These are phyloP conservation scores for Saccharomycopsis javanensis DNA, from an alignment of 805 yeast species.

Conservation along the genomic window DNA sequence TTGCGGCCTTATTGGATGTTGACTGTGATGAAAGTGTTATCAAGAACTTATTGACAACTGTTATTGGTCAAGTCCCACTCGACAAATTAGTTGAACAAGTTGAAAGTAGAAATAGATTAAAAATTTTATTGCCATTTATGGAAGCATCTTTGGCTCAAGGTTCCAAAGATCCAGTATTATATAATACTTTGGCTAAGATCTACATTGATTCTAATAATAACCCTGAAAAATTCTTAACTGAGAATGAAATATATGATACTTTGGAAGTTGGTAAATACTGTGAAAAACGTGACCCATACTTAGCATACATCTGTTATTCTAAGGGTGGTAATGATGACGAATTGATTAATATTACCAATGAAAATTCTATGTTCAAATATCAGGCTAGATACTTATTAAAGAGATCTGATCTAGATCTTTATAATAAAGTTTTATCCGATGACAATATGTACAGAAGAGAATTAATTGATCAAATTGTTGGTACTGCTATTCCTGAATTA, in stretches of 20 bases:
- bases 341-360: constrained; percentile 85
- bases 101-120: constrained; percentile 91
- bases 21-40: constrained; percentile 92
- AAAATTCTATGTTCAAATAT: constrained; percentile 95
- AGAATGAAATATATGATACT: constrained; percentile 86
- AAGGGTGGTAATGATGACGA: constrained; percentile 91
- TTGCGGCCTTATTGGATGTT: constrained; percentile 92
- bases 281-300: constrained; percentile 97
- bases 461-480: constrained; percentile 86
- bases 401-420: constrained; percentile 77
- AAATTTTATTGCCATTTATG: constrained; percentile 83
- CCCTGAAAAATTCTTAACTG: constrained; percentile 93
- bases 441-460: constrained; percentile 85
- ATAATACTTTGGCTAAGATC: constrained; percentile 91
- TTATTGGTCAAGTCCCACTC: constrained; percentile 90
- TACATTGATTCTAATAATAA: constrained; percentile 96
- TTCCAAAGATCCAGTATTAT: constrained; percentile 81
- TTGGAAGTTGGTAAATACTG: constrained; percentile 94
- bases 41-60: constrained; percentile 70
- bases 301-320: constrained; percentile 95
- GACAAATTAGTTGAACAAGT: constrained; percentile 85
- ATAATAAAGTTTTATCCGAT: constrained; percentile 67
- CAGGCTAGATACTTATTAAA: constrained; percentile 93
- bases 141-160: constrained; percentile 83
- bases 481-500: constrained; percentile 92